Conservation (phyloP, 2,329 filamentous ascomycete genomes). For the Triangularia verruculosa region DNA sequence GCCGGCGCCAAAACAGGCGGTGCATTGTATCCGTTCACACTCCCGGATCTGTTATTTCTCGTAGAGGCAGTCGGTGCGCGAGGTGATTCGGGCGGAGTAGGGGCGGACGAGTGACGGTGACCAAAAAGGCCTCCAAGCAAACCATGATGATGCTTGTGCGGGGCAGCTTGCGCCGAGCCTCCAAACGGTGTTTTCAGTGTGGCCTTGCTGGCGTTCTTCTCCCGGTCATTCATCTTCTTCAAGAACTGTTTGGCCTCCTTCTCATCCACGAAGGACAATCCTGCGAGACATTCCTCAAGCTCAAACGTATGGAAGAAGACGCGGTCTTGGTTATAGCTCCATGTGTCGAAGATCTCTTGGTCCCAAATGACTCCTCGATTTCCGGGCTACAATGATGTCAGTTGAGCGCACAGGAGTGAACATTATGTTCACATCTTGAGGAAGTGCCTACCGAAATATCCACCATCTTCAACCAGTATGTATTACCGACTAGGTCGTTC, state of each 20-base stretch:
- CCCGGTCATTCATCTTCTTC: conserved; percentile 94
- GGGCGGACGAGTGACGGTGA: conserved; percentile 58
- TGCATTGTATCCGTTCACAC: conserved; percentile 41
- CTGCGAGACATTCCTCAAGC: conserved; percentile 86
- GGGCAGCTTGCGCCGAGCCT: conserved; percentile 40
- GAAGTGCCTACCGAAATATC: conserved; percentile 76
- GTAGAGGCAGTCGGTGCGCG: conserved; percentile 38
- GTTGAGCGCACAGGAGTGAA: conserved; percentile 38
- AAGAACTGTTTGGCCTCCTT: conserved; percentile 96
- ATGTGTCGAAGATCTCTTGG: conserved; percentile 95
- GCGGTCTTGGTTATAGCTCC: conserved; percentile 92
- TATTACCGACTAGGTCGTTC: conserved; percentile 92
- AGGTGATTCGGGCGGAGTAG: conserved; percentile 57
- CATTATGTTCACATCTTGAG: conserved; percentile 9
- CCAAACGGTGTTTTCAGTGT: conserved; percentile 77
- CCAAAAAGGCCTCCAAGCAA: conserved; percentile 62
- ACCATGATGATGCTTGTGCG: conserved; percentile 41
- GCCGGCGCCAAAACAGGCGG: conserved; percentile 27
- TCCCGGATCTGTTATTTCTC: conserved; percentile 42
- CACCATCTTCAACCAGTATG: conserved; percentile 96
- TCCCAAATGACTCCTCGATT: conserved; percentile 90
- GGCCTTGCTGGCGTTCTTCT: conserved; percentile 91
- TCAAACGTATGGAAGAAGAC: conserved; percentile 98
- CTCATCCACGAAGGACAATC: conserved; percentile 89
- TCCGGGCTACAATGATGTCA: conserved; percentile 53